Conservation (phyloP, 73 alveolate genomes). For the Tetrahymena elliotti region DNA sequence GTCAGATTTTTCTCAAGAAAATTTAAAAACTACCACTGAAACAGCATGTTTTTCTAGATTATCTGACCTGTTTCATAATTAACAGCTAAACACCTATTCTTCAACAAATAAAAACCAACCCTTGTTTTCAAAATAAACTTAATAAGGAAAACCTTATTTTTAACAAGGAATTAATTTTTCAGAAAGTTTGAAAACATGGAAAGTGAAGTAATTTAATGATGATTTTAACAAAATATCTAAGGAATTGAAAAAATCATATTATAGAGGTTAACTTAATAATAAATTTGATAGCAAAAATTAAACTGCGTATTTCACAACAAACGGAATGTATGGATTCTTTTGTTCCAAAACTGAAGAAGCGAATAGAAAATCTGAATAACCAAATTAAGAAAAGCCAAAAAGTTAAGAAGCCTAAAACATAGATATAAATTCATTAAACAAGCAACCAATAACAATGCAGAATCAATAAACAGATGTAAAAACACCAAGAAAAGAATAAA, state of each 20-base stretch:
- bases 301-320: background rate
- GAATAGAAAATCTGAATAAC: background rate
- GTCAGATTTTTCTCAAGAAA: background rate
- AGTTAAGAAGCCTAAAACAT: background rate
- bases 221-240: background rate
- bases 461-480: background rate
- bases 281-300: background rate
- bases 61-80: background rate
- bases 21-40: background rate
- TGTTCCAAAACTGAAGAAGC: background rate
- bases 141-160: background rate
- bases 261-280: background rate
- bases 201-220: background rate
- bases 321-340: background rate
- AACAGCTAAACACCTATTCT: background rate
- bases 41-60: background rate
- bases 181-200: background rate
- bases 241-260: background rate
- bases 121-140: background rate
- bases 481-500: background rate
- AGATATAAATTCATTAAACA: background rate
- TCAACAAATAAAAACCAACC: too few relatives aligned
- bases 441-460: background rate
- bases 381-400: background rate
- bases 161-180: background rate